Percentiles rank a stretch among this genome's conserved stretches.
Conservation (phyloP, 2,329 filamentous ascomycete species). For the Anthostomella pinea region DNA sequence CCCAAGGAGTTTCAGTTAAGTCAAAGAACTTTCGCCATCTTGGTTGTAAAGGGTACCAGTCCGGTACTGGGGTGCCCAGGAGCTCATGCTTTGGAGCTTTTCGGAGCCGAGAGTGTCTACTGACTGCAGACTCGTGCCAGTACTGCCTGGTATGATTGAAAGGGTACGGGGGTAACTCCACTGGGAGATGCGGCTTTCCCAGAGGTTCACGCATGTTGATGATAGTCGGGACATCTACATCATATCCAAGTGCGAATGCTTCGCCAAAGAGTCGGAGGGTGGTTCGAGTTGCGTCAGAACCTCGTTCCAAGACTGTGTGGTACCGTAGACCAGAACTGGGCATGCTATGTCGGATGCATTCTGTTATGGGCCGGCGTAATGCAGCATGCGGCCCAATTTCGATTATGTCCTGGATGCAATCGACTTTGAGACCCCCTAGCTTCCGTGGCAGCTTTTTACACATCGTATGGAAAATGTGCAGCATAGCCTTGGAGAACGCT, state of each 20-base stretch:
- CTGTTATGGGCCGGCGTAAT: constrained; percentile 30
- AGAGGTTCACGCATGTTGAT: constrained; percentile 2
- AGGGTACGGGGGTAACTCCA: constrained; percentile 23
- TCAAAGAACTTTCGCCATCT: constrained; percentile 26
- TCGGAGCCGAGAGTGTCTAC: constrained; percentile 15
- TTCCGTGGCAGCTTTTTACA: not conserved
- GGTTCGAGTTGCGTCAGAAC: constrained; percentile 10
- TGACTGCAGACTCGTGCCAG: constrained; percentile 26
- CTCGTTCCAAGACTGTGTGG: constrained; percentile 13
- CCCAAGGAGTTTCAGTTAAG: constrained; percentile 26
- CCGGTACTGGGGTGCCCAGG: constrained; percentile 21
- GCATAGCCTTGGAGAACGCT: constrained; percentile 11
- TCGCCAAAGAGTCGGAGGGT: too few relatives aligned
- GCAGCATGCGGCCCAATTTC: constrained; percentile 30
- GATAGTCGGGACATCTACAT: constrained; percentile 5
- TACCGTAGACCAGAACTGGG: constrained; percentile 7
- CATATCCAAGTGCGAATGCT: constrained; percentile 14
- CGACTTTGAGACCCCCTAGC: not conserved
- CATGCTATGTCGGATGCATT: constrained; percentile 2
- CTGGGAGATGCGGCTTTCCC: constrained; percentile 7
- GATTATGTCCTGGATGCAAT: constrained; percentile 8
- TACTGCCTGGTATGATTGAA: constrained; percentile 23
- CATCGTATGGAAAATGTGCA: too few relatives aligned
- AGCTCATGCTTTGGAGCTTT: constrained; percentile 22
- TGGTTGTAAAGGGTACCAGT: constrained; percentile 21